Base-by-base conservation (phyloP, 257 asterid genomes). In the Parsonsia alboflavescens region DNA sequence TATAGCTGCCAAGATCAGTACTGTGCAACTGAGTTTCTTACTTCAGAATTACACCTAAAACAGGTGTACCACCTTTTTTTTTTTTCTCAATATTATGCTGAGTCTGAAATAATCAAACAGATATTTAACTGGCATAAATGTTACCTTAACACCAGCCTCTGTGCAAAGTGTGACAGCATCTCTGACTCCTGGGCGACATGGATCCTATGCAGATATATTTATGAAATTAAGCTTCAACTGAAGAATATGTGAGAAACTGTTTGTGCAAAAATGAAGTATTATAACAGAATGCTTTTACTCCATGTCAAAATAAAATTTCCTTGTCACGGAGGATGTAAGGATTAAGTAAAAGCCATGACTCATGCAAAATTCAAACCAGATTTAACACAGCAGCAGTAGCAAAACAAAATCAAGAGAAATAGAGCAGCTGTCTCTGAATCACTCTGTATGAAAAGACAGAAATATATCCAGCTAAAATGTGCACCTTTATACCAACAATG, bases 101-200 rank as follows among this genome's bases (percentile, higher is more conserved):
- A 41, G 36, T 53, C 53, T 36, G 13, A 15, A 30, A 56, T 33
- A 42, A 72, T 72, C 58, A 30, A 72, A 13, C 44, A 58, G 16
- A 5, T 28, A 52, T 50, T 42, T 57, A 42, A 58, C 33, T 13
- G 44, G 49, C 24, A 10, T 22, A 70, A 69, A 63, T 22, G 30
- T 70, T 84, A 93, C 97, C 96, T 94, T 94, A 72, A 94, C 92
- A 72, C 98, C 98, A 74, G 97, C 92, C 63, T 80, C 87, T n/a
- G 78, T 85, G 88, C 98, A 94, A 52, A 90, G 85, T 82, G 79
- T 83, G 73, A 94, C 98, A 42, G 97, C 98, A 70, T 94, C 90
- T 85, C 78, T 89, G 86, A 94, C 98, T 65, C 98, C 98, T 39
- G 97, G 97, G 39, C 98, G 97, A 76, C 98, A 94, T 80, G 98